phyloP scores from a whole-genome alignment of 148 eudicot species.

The Arctostaphylos glauca region DNA sequence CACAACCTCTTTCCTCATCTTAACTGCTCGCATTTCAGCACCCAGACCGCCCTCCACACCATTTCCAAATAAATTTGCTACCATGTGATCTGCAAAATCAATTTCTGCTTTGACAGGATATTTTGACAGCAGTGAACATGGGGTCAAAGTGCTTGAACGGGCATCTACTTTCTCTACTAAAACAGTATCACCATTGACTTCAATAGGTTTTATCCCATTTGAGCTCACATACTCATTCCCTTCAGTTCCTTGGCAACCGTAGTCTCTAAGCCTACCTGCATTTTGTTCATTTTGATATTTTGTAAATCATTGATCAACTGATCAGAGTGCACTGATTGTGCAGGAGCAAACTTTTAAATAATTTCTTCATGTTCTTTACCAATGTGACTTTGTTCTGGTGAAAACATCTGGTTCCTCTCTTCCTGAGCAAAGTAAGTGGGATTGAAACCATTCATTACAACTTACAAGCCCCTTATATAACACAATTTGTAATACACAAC shows the following conservation, averaged over 20 bases:
- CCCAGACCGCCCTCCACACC: slow-evolving; percentile 15
- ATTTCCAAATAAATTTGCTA: slow-evolving; percentile 18
- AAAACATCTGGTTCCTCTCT: slow-evolving; percentile 14
- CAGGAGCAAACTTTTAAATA: neutral
- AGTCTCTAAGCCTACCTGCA: slow-evolving; percentile 31
- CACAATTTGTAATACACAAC: neutral
- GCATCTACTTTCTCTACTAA: slow-evolving; percentile 24
- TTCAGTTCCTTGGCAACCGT: slow-evolving; percentile 12
- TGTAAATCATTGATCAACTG: slow-evolving; percentile 13
- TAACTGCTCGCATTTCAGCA: slow-evolving; percentile 19
- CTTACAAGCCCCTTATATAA: neutral
- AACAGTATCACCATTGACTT: slow-evolving; percentile 14
- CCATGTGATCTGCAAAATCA: slow-evolving; percentile 16
- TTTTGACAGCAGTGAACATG: slow-evolving; percentile 20
- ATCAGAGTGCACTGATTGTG: slow-evolving; percentile 8
- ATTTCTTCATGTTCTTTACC: slow-evolving; percentile 19
- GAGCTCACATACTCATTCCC: slow-evolving; percentile 18
- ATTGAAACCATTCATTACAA: slow-evolving; percentile 9
- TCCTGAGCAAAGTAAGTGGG: slow-evolving; percentile 22
- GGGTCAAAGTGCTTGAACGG: neutral
- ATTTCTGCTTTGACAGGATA: slow-evolving; percentile 20
- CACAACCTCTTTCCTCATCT: slow-evolving; percentile 30
- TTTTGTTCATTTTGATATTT: slow-evolving; percentile 7
- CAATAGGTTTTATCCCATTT: slow-evolving; percentile 13
- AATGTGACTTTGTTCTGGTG: slow-evolving; percentile 14